Conservation (phyloP, 306 rosid genomes). For the Pyrus pyrifolia region DNA sequence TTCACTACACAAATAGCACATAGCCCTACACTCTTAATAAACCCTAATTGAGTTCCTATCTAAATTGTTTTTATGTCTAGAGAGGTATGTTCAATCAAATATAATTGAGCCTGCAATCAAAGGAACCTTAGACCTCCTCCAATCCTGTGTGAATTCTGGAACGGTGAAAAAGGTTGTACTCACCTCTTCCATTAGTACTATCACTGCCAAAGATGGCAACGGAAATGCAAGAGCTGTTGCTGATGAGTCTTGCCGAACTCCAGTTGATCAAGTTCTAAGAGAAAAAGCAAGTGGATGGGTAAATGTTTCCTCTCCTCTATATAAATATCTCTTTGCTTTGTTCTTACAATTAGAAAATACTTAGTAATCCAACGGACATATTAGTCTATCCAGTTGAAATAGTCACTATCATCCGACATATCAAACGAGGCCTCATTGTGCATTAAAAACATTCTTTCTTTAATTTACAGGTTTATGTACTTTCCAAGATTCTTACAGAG, state of each 20-base stretch:
- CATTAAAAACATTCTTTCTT: background rate
- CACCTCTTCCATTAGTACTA: constrained; percentile 76
- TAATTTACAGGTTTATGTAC: constrained; percentile 51
- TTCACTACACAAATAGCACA: no score
- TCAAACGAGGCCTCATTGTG: background rate
- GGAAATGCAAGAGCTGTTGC: constrained; percentile 49
- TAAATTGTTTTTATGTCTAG: constrained; percentile 9
- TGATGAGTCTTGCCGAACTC: constrained; percentile 64
- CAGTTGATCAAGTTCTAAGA: constrained; percentile 40
- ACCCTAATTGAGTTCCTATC: no score
- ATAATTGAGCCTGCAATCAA: constrained; percentile 51
- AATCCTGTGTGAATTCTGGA: constrained; percentile 59
- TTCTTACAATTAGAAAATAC: background rate
- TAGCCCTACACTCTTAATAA: no score
- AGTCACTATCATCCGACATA: background rate
- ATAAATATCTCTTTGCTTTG: no score
- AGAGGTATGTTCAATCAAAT: constrained; percentile 45
- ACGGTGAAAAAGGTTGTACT: constrained; percentile 70
- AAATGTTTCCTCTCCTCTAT: background rate
- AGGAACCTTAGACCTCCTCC: constrained; percentile 55
- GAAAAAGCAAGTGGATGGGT: constrained; percentile 77
- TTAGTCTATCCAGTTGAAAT: no score
- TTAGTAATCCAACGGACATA: no score
- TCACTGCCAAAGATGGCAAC: constrained; percentile 49
- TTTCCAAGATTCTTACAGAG: constrained; percentile 60